Percentiles rank a stretch among this genome's conserved stretches.
phyloP scores from a whole-genome alignment of 306 rosid genomes.

The Dryas octopetala region DNA sequence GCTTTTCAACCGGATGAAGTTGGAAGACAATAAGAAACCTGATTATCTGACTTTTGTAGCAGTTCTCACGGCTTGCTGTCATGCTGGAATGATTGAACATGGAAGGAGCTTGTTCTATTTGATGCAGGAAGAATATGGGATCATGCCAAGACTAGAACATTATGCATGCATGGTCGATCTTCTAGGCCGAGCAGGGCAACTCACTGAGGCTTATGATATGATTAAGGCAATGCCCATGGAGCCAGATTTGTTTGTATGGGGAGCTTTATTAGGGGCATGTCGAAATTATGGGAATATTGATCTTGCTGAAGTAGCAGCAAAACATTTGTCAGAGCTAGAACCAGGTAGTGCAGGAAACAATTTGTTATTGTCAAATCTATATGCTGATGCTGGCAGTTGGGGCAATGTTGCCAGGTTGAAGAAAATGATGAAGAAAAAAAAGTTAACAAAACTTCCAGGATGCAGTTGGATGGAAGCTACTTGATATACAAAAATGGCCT shows the following conservation, averaged over 20 bases:
- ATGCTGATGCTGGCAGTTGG: slow-evolving; percentile 81
- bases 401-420: slow-evolving; percentile 65
- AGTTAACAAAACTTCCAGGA: slow-evolving; percentile 57
- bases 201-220: slow-evolving; percentile 54
- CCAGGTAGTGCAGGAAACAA: slow-evolving; percentile 78
- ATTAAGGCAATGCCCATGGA: slow-evolving; percentile 67
- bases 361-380: slow-evolving; percentile 56
- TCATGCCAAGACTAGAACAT: slow-evolving; percentile 78
- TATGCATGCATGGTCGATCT: slow-evolving; percentile 85
- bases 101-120: slow-evolving; percentile 57
- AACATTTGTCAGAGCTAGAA: slow-evolving; percentile 65
- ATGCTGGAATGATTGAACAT: slow-evolving; percentile 62
- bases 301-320: slow-evolving; percentile 74
- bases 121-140: slow-evolving; percentile 63
- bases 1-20: slow-evolving; percentile 65
- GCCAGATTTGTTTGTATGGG: slow-evolving; percentile 92
- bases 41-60: slow-evolving; percentile 79
- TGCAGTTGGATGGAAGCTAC: slow-evolving; percentile 78
- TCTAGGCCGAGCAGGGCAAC: slow-evolving; percentile 68
- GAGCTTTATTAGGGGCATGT: slow-evolving; percentile 82
- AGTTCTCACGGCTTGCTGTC: slow-evolving; percentile 73
- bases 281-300: slow-evolving; percentile 65
- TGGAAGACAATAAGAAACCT: slow-evolving; percentile 44
- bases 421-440: slow-evolving; percentile 61
- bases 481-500: slow-evolving; percentile 11